A percentile compares a stretch with the other conserved stretches of the same genome.
These are phyloP conservation scores for Gastrolobium villosum DNA, from an alignment of 306 rosid species.

Conservation along the genomic window DNA sequence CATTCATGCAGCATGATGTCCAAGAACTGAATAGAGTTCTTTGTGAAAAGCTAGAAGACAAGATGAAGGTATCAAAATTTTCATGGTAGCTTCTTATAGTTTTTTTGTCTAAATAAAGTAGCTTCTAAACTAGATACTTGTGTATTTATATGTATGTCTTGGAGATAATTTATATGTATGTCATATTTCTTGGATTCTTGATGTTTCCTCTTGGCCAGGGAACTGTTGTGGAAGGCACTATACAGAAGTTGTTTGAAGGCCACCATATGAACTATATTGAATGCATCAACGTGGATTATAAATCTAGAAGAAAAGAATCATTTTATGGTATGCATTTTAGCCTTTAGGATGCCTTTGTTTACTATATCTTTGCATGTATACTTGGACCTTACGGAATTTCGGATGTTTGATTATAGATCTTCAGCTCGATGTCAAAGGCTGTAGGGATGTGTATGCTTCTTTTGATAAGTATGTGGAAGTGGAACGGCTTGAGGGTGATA, in stretches of 20 bases:
- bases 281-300: constrained; percentile 90
- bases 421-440: constrained; percentile 97
- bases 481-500: constrained; percentile 94
- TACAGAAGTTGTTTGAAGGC: constrained; percentile 94
- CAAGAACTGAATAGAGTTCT: constrained; percentile 97
- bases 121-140: constrained; percentile 35
- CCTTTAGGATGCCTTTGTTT: constrained; percentile 26
- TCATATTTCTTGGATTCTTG: background rate
- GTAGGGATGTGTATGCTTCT: constrained; percentile 91
- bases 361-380: constrained; percentile 1
- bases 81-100: constrained; percentile 11
- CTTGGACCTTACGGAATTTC: constrained; percentile 32
- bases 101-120: constrained; percentile 13
- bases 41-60: constrained; percentile 94
- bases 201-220: constrained; percentile 66
- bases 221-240: constrained; percentile 97
- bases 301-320: constrained; percentile 94
- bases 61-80: constrained; percentile 83
- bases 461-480: constrained; percentile 96
- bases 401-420: constrained; percentile 66
- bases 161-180: constrained; percentile 18
- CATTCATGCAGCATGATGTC: constrained; percentile 98
- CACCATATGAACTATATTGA: constrained; percentile 97
- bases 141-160: constrained; percentile 46
- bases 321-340: constrained; percentile 78